phyloP scores from a whole-genome alignment of 1,284 basidiomycete genomes.

The Microbotryum silenes-acaulis region DNA sequence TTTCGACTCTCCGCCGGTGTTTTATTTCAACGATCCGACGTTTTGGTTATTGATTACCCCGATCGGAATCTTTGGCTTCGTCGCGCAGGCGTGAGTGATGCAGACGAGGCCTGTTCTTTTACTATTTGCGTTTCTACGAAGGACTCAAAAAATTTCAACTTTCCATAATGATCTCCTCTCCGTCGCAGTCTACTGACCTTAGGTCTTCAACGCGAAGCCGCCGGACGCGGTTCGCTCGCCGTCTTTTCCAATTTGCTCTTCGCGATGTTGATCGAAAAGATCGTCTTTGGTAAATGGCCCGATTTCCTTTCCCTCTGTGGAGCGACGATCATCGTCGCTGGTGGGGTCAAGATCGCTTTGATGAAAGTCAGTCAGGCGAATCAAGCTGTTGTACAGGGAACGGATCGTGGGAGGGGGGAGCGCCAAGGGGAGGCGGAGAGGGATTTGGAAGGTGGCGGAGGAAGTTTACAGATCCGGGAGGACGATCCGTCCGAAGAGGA shows the following conservation, averaged over 20 bases:
- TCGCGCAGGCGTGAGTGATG: constrained; percentile 20
- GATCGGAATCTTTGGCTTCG: constrained; percentile 33
- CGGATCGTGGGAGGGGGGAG: constrained; percentile 7
- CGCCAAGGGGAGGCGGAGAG: constrained; percentile 7
- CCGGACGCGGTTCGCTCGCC: constrained; percentile 24
- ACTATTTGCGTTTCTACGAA: no score
- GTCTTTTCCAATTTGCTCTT: constrained; percentile 26
- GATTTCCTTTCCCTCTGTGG: constrained; percentile 32
- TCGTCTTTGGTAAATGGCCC: constrained; percentile 31
- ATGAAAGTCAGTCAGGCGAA: constrained; percentile 12
- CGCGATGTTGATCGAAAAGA: constrained; percentile 29
- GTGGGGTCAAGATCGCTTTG: constrained; percentile 31
- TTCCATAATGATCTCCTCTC: no score
- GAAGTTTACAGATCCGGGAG: no score
- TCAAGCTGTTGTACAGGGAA: background rate
- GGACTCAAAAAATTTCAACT: no score
- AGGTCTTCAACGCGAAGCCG: constrained; percentile 25
- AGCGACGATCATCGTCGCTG: constrained; percentile 32
- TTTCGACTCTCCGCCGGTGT: constrained; percentile 24
- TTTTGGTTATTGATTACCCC: constrained; percentile 30
- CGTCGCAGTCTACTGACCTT: constrained; percentile 18
- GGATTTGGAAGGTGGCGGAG: background rate
- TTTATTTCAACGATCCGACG: constrained; percentile 20
- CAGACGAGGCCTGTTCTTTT: no score
- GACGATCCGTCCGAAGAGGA: no score